Evolutionary conservation across 495 filamentous ascomycete species (phyloP).

Genomic region (Penicillium cinerascens): DNA sequence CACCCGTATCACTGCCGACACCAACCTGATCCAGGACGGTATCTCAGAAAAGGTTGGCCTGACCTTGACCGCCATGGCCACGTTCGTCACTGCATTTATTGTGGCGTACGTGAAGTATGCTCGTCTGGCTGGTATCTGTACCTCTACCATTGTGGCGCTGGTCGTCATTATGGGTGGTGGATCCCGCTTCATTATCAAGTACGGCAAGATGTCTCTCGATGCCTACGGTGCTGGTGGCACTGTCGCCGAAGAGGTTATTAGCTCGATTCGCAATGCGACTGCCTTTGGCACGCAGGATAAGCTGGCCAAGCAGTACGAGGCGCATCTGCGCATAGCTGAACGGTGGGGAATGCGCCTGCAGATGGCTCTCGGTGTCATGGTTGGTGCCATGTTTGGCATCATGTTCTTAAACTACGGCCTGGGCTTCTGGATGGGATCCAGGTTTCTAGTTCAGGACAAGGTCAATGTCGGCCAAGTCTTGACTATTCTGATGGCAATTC

Average conservation of each 20-base stretch:
- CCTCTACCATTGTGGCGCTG: slow-evolving; percentile 71
- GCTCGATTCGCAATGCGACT: slow-evolving; percentile 86
- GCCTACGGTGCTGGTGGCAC: slow-evolving; percentile 82
- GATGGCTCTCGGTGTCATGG: slow-evolving; percentile 65
- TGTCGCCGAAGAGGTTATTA: slow-evolving; percentile 91
- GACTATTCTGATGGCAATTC: slow-evolving; percentile 82
- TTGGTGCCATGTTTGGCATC: slow-evolving; percentile 75
- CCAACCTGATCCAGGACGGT: slow-evolving; percentile 83
- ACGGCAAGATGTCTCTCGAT: slow-evolving; percentile 69
- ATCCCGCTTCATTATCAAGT: slow-evolving; percentile 73
- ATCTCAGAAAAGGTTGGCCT: slow-evolving; percentile 84
- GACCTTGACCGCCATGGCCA: slow-evolving; percentile 68
- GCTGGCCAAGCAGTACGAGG: slow-evolving; percentile 78
- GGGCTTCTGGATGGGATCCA: slow-evolving; percentile 92
- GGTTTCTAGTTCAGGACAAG: slow-evolving; percentile 67
- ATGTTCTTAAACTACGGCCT: slow-evolving; percentile 88
- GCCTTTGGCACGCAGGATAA: slow-evolving; percentile 92
- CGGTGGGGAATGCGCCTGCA: slow-evolving; percentile 75
- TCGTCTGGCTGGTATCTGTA: slow-evolving; percentile 78
- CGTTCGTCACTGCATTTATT: slow-evolving; percentile 83
- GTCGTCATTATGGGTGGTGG: slow-evolving; percentile 68
- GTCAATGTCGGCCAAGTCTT: slow-evolving; percentile 53
- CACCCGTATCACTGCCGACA: slow-evolving; percentile 87
- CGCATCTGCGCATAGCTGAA: slow-evolving; percentile 67
- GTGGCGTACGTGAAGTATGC: slow-evolving; percentile 84